A percentile compares a stretch with the other conserved stretches of the same genome.
phyloP scores from a whole-genome alignment of 2,329 filamentous ascomycete genomes.

The Fusarium heterosporum region DNA sequence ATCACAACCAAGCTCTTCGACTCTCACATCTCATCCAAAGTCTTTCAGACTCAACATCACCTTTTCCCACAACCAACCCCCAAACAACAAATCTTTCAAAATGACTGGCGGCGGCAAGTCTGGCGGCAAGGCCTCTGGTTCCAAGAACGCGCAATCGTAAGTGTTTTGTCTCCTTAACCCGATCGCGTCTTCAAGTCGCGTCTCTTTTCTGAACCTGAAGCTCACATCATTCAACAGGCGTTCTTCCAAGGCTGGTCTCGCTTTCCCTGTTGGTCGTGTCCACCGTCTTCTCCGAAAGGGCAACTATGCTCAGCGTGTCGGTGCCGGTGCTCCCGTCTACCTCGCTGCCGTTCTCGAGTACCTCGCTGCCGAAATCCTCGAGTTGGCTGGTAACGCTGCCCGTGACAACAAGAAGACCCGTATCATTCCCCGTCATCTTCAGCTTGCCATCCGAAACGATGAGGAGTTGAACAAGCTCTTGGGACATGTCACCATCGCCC shows the following conservation, averaged over 20 bases:
- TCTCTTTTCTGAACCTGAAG: background rate
- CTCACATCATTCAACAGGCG: constrained; percentile 68
- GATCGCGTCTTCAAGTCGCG: constrained; percentile 18
- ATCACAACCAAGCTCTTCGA: constrained; percentile 53
- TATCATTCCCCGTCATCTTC: constrained; percentile 98
- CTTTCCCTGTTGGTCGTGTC: constrained; percentile 98
- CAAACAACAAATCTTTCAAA: constrained; percentile 68
- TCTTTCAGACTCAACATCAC: constrained; percentile 35
- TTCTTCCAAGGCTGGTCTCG: constrained; percentile 98
- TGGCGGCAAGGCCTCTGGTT: constrained; percentile 98
- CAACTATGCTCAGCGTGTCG: constrained; percentile 99
- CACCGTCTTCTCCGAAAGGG: constrained; percentile 99
- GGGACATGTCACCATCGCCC: constrained; percentile 95
- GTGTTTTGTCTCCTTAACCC: constrained; percentile 50
- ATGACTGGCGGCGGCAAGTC: constrained; percentile 99
- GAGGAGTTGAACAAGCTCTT: constrained; percentile 99
- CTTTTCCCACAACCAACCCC: constrained; percentile 28
- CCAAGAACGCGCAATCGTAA: constrained; percentile 99
- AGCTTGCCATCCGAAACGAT: constrained; percentile 99
- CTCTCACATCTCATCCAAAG: constrained; percentile 43
- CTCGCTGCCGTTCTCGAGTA: constrained; percentile 98
- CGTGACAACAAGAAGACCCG: constrained; percentile 99
- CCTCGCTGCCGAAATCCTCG: constrained; percentile 97
- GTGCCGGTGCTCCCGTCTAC: constrained; percentile 97
- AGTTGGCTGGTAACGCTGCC: constrained; percentile 97